Percentiles rank a stretch among this genome's conserved stretches.
These are phyloP conservation scores for Knoxia roxburghii DNA, from an alignment of 257 asterid species.

Conservation along the genomic window DNA sequence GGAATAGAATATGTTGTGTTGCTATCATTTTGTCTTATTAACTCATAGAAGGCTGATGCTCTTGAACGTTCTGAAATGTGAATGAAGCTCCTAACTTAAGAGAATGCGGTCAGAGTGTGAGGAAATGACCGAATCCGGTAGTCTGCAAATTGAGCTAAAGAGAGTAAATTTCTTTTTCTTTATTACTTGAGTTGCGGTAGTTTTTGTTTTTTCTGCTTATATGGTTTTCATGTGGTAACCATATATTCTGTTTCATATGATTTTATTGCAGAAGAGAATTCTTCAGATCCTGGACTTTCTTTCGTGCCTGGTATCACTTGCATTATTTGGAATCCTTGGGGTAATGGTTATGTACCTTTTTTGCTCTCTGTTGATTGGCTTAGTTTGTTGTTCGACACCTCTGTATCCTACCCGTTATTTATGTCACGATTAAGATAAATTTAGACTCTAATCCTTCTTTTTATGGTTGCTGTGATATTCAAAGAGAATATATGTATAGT, in stretches of 20 bases:
- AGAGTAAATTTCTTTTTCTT: not conserved
- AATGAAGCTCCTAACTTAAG: slow-evolving; percentile 10
- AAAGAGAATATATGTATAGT: not conserved
- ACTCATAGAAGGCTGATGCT: not conserved
- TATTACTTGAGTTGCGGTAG: not conserved
- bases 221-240: too few relatives aligned
- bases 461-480: not conserved
- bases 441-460: not conserved
- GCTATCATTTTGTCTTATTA: slow-evolving; percentile 3
- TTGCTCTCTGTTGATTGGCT: not conserved
- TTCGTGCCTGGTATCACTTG: slow-evolving; percentile 14
- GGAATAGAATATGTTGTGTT: not conserved
- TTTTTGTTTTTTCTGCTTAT: slow-evolving; percentile 15
- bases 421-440: not conserved
- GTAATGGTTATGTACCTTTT: slow-evolving; percentile 2
- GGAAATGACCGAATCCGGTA: slow-evolving; percentile 23
- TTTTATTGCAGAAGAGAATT: slow-evolving; percentile 14
- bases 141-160: slow-evolving; percentile 36
- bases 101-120: slow-evolving; percentile 38
- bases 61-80: not conserved
- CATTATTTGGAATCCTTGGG: slow-evolving; percentile 26
- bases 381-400: not conserved
- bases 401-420: not conserved
- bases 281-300: slow-evolving; percentile 14
- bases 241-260: not conserved